Conservation (phyloP, 2,329 filamentous ascomycete genomes). For the Fulvia fulva region DNA sequence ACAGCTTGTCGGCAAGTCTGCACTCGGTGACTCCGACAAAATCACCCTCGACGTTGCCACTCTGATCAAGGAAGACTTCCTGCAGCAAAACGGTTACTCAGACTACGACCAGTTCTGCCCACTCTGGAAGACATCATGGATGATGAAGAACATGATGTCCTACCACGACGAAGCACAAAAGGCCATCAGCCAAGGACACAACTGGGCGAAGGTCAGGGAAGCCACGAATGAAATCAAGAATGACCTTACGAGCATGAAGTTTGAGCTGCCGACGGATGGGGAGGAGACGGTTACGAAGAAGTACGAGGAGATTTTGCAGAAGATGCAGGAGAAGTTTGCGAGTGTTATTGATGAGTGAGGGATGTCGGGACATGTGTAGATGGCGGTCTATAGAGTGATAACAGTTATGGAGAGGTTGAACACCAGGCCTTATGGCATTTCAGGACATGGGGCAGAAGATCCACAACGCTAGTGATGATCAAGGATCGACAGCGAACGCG, state of each 20-base stretch:
- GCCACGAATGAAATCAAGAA: conserved; percentile 81
- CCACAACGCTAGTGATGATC: too few relatives aligned
- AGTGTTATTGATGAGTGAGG: conserved; percentile 83
- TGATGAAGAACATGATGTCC: conserved; percentile 99
- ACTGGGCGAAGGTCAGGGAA: conserved; percentile 89
- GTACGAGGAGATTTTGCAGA: conserved; percentile 89
- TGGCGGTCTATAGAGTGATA: neutral
- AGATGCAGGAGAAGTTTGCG: conserved; percentile 96
- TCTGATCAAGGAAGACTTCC: conserved; percentile 94
- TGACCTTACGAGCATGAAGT: conserved; percentile 88
- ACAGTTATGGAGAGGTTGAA: neutral
- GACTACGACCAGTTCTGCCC: conserved; percentile 99
- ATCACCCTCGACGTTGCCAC: conserved; percentile 91
- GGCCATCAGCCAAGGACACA: conserved; percentile 83
- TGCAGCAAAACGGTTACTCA: conserved; percentile 98
- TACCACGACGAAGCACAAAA: conserved; percentile 98
- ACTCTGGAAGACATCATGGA: conserved; percentile 99
- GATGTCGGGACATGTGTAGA: neutral
- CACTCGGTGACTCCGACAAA: conserved; percentile 93
- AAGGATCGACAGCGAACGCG: too few relatives aligned
- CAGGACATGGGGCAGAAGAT: too few relatives aligned
- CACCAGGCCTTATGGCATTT: neutral
- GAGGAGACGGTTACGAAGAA: conserved; percentile 79
- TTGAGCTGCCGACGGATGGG: conserved; percentile 84
- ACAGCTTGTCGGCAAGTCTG: conserved; percentile 95